phyloP scores from a whole-genome alignment of 2,329 filamentous ascomycete species.

The Chalaropsis ovoidea region DNA sequence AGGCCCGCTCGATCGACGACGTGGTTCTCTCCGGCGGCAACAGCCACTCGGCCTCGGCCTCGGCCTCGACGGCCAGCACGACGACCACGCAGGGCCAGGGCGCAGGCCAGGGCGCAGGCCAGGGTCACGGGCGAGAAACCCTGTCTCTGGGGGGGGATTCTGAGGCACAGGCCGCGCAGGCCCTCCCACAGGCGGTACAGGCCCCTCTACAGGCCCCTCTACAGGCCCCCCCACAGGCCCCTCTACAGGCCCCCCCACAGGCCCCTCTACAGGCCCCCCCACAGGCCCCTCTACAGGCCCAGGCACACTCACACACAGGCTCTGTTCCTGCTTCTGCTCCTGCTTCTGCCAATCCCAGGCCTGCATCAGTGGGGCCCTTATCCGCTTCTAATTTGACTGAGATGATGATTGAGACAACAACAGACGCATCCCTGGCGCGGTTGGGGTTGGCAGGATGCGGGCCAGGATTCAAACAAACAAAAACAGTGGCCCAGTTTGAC shows the following conservation, averaged over 20 bases:
- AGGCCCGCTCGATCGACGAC: neutral
- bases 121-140: neutral
- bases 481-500: constrained; percentile 1
- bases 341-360: constrained; percentile 16
- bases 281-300: neutral
- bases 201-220: neutral
- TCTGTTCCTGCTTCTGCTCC: constrained; percentile 18
- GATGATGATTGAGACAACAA: constrained; percentile 10
- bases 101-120: no score
- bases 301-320: neutral
- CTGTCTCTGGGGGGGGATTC: neutral
- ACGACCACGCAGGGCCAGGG: neutral
- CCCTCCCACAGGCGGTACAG: no score
- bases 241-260: neutral
- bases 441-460: constrained; percentile 3
- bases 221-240: neutral
- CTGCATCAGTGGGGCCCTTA: constrained; percentile 10
- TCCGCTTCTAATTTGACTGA: constrained; percentile 16
- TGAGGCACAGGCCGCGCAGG: neutral
- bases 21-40: neutral
- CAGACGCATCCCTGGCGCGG: constrained; percentile 3
- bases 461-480: constrained; percentile 5
- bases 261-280: neutral
- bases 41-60: neutral
- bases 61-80: neutral